These are phyloP conservation scores for Pneumocystis oryctolagi DNA, from an alignment of 1,139 yeast genomes.

Conservation along the genomic window DNA sequence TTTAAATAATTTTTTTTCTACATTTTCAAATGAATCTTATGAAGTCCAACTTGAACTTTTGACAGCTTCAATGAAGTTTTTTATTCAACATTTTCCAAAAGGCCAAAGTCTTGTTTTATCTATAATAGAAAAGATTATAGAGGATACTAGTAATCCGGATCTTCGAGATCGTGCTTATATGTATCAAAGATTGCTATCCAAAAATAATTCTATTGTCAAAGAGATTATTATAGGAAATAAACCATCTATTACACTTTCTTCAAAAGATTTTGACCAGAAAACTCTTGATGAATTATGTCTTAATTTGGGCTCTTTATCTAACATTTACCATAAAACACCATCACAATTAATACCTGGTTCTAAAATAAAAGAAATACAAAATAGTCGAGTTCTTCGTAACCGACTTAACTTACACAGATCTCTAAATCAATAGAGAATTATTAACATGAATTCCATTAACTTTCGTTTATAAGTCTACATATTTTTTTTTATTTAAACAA, in stretches of 20 bases:
- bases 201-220: constrained; percentile 31
- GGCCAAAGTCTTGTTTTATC: constrained; percentile 47
- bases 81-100: constrained; percentile 39
- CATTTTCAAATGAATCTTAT: constrained; percentile 45
- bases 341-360: constrained; percentile 61
- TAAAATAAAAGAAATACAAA: constrained; percentile 37
- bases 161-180: constrained; percentile 70
- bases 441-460: background rate
- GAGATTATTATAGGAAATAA: constrained; percentile 43
- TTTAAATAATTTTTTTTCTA: constrained; percentile 32
- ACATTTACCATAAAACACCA: constrained; percentile 73
- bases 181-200: constrained; percentile 67
- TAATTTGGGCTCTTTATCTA: constrained; percentile 60
- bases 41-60: constrained; percentile 64
- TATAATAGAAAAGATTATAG: constrained; percentile 57
- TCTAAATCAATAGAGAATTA: background rate
- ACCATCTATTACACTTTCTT: constrained; percentile 53
- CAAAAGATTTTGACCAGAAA: constrained; percentile 54
- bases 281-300: constrained; percentile 70
- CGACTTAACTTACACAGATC: background rate
- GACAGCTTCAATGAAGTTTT: constrained; percentile 61
- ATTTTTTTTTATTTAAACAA: background rate
- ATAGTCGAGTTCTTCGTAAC: background rate
- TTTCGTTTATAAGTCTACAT: background rate
- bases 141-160: constrained; percentile 64